phyloP scores from a whole-genome alignment of 169 alveolate genomes.

The Eimeria maxima region DNA sequence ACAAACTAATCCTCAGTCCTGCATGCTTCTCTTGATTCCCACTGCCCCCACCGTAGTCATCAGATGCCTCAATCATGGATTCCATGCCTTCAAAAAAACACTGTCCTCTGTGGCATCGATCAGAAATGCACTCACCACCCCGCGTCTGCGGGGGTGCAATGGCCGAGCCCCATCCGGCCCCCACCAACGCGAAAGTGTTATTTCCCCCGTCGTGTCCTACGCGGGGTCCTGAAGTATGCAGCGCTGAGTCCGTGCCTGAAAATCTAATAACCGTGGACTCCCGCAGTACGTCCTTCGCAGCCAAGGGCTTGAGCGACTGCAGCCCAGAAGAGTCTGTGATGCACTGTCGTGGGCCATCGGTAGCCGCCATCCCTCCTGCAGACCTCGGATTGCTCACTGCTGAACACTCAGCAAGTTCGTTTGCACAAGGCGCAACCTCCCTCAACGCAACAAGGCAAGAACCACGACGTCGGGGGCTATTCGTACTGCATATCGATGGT shows the following conservation, averaged over 20 bases:
- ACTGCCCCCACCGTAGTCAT: not conserved
- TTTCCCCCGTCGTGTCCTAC: not conserved
- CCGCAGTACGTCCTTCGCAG: conserved; percentile 28
- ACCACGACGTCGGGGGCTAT: conserved; percentile 5
- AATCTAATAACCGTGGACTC: conserved; percentile 50
- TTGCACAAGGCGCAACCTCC: not conserved
- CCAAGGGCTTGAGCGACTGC: not conserved
- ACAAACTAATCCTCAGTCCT: conserved; percentile 34
- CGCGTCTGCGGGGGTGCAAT: not conserved
- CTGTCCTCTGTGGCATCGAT: conserved; percentile 50
- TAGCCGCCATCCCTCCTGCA: not conserved
- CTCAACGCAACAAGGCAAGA: not conserved
- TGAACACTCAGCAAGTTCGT: not conserved
- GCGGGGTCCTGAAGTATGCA: conserved; percentile 14
- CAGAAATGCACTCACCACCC: conserved; percentile 21
- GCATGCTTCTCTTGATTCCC: not conserved
- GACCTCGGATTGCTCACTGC: not conserved
- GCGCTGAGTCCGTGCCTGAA: conserved; percentile 15
- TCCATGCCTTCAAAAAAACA: conserved; percentile 16
- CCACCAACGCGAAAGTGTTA: conserved; percentile 15
- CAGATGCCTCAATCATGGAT: not conserved
- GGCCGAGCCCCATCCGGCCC: not conserved
- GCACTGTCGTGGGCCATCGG: conserved; percentile 7
- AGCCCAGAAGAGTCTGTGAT: not conserved
- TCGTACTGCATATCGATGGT: not conserved